These are phyloP conservation scores for Paraurostyla sp. DNA, from an alignment of 73 alveolate species.

Conservation along the genomic window DNA sequence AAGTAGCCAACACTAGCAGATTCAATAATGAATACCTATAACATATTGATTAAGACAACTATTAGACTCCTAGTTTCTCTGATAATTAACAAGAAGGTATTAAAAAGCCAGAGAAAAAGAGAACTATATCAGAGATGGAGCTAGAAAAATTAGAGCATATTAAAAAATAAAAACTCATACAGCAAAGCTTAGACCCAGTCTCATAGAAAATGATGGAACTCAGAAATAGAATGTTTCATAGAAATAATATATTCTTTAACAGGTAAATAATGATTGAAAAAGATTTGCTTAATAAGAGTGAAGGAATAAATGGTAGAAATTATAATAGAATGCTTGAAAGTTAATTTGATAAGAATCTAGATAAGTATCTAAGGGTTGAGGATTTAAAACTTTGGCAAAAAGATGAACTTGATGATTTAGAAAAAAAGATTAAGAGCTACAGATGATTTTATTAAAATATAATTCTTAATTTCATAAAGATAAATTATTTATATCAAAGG, in stretches of 20 bases:
- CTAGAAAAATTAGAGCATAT: background rate
- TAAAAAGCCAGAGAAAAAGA: background rate
- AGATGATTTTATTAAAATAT: background rate
- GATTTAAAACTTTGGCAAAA: constrained; percentile 10
- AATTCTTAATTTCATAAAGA: background rate
- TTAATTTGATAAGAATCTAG: background rate
- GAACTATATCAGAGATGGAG: background rate
- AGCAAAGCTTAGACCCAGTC: constrained; percentile 1
- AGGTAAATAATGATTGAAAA: background rate
- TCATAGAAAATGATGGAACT: background rate
- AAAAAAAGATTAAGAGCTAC: background rate
- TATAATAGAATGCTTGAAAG: background rate
- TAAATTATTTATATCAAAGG: background rate
- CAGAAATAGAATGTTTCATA: constrained; percentile 1
- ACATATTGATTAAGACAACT: background rate
- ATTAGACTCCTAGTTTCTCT: background rate
- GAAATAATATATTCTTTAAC: constrained; percentile 19
- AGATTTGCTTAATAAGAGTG: background rate
- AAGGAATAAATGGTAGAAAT: background rate
- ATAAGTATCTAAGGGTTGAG: background rate
- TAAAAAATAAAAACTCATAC: background rate
- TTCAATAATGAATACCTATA: background rate
- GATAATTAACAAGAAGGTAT: too few species aligned
- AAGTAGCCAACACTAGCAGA: background rate
- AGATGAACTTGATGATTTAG: background rate